phyloP scores from a whole-genome alignment of 169 alveolate genomes.

The Neospora caninum region DNA sequence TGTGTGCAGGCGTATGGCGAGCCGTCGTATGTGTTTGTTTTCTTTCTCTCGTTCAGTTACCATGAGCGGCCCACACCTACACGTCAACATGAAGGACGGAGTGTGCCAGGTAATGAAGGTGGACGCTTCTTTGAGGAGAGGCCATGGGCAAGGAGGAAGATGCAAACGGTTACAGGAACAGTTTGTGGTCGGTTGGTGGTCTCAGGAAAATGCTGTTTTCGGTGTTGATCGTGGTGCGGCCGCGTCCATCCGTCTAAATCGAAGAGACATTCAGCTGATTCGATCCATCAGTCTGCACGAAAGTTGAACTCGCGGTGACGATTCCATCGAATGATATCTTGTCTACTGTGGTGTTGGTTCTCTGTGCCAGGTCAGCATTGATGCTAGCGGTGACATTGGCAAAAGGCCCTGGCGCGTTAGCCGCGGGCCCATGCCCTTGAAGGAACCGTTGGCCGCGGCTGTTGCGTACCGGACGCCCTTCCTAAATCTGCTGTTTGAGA shows the following conservation, averaged over 20 bases:
- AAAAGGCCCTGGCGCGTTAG: constrained; percentile 60
- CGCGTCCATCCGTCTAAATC: too few species aligned
- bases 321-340: neutral
- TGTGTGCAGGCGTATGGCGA: neutral
- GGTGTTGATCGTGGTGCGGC: too few species aligned
- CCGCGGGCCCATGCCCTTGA: constrained; percentile 42
- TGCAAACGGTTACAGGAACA: too few species aligned
- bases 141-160: neutral
- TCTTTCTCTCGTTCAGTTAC: neutral
- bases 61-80: neutral
- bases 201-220: too few species aligned
- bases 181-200: too few species aligned
- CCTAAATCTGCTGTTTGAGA: constrained; percentile 24
- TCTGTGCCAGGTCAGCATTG: constrained; percentile 46
- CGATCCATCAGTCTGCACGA: too few species aligned
- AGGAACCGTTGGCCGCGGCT: constrained; percentile 60
- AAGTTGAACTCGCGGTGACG: too few species aligned
- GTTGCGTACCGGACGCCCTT: constrained; percentile 46
- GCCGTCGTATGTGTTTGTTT: neutral
- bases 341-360: neutral
- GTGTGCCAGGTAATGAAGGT: neutral
- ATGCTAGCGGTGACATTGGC: constrained; percentile 47
- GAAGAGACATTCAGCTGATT: too few species aligned
- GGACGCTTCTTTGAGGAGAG: neutral
- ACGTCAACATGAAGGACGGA: neutral